phyloP scores from a whole-genome alignment of 2,329 filamentous ascomycete species.

The Zymoseptoria passerinii region DNA sequence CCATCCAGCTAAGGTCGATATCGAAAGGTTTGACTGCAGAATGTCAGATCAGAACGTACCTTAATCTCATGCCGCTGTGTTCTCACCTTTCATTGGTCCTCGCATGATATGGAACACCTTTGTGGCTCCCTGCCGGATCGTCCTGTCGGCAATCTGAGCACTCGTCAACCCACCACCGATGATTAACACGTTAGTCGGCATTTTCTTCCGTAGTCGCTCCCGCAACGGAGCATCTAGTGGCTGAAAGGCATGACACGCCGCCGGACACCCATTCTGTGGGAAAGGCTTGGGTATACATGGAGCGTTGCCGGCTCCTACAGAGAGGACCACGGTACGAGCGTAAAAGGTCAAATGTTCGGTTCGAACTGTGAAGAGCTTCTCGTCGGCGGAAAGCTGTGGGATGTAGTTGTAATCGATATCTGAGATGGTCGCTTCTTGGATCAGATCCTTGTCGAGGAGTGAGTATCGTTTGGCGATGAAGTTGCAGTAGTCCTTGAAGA shows the following conservation, averaged over 20 bases:
- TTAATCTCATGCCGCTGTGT: neutral
- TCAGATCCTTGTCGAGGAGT: conserved; percentile 43
- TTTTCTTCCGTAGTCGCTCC: conserved; percentile 43
- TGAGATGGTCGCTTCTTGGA: conserved; percentile 52
- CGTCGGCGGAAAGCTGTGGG: conserved; percentile 34
- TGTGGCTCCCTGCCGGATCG: conserved; percentile 55
- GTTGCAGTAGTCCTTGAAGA: conserved; percentile 38
- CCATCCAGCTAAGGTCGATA: conserved; percentile 68
- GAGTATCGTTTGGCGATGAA: conserved; percentile 35
- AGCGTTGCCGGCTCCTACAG: conserved; percentile 59
- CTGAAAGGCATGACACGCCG: conserved; percentile 58
- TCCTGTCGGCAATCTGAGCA: conserved; percentile 61
- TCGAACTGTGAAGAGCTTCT: conserved; percentile 56
- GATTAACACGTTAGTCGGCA: conserved; percentile 57
- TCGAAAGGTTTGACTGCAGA: conserved; percentile 64
- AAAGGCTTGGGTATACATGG: conserved; percentile 42
- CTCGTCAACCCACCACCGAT: conserved; percentile 70
- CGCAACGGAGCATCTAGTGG: conserved; percentile 37
- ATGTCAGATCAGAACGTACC: neutral
- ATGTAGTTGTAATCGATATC: conserved; percentile 54
- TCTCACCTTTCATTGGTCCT: conserved; percentile 37
- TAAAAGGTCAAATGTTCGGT: conserved; percentile 49
- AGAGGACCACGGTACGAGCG: conserved; percentile 57
- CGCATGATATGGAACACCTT: conserved; percentile 66
- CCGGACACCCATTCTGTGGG: conserved; percentile 33